phyloP scores from a whole-genome alignment of 2,329 filamentous ascomycete genomes.

The Exophiala mesophila region DNA sequence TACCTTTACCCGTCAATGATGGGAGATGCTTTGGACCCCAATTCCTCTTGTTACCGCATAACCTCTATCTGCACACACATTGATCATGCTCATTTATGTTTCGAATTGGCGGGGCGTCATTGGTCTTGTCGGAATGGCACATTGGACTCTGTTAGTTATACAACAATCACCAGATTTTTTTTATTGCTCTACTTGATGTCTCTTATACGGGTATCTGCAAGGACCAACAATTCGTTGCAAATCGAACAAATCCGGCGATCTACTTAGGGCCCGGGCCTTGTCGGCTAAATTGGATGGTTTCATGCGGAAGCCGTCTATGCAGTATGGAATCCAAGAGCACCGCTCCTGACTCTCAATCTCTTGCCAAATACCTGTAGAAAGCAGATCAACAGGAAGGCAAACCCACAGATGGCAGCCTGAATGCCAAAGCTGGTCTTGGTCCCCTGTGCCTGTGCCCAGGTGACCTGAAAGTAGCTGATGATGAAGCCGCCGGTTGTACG shows the following conservation, averaged over 20 bases:
- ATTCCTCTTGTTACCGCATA: too few relatives aligned
- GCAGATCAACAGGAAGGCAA: slow-evolving; percentile 39
- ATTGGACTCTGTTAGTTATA: background rate
- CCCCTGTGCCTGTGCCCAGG: slow-evolving; percentile 45
- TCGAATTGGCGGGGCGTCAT: background rate
- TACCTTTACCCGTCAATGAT: slow-evolving; percentile 7
- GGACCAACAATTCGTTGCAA: too few relatives aligned
- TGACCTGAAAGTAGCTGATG: slow-evolving; percentile 47
- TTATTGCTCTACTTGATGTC: too few relatives aligned
- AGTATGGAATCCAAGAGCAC: slow-evolving; percentile 32
- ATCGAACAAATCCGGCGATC: too few relatives aligned
- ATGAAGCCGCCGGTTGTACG: slow-evolving; percentile 48
- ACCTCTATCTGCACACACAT: too few relatives aligned
- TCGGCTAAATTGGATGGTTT: too few relatives aligned
- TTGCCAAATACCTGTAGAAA: slow-evolving; percentile 37
- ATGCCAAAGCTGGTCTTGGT: slow-evolving; percentile 45
- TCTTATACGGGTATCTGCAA: too few relatives aligned
- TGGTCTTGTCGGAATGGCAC: background rate
- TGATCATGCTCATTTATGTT: background rate
- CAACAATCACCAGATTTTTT: too few relatives aligned
- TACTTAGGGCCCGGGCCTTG: too few relatives aligned
- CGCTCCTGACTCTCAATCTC: slow-evolving; percentile 34
- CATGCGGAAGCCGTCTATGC: too few relatives aligned
- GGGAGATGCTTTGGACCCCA: background rate
- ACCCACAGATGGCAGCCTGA: slow-evolving; percentile 41